phyloP scores from a whole-genome alignment of 2,329 filamentous ascomycete species.

The Xylariaceae sp. region DNA sequence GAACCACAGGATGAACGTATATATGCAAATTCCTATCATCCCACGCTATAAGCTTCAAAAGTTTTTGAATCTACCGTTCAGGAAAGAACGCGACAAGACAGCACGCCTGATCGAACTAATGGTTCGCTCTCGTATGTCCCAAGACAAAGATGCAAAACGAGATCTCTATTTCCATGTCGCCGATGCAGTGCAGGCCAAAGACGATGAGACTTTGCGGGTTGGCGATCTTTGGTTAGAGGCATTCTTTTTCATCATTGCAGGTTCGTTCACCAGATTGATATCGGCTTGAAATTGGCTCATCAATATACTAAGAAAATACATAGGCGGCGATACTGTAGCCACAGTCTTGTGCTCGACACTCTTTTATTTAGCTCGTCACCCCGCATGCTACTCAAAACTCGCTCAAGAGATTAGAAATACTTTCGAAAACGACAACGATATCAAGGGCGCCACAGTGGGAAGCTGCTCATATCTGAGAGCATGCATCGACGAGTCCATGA shows the following conservation, averaged over 20 bases:
- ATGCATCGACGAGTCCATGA: not conserved
- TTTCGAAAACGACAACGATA: not conserved
- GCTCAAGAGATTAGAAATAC: not conserved
- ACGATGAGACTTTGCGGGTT: not conserved
- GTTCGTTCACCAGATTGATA: not conserved
- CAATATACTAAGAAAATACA: not conserved
- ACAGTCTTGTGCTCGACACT: not conserved
- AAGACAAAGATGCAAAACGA: not conserved
- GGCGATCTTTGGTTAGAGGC: not conserved
- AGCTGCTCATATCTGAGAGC: not conserved
- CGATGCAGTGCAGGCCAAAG: not conserved
- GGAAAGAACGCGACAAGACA: not conserved
- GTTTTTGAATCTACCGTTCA: not conserved
- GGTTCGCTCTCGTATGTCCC: not conserved
- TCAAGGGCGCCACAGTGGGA: not conserved
- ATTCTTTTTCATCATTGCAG: not conserved
- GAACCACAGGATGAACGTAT: not conserved
- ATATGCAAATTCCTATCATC: not conserved
- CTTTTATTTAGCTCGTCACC: not conserved
- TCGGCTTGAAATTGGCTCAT: not conserved
- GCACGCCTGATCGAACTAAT: not conserved
- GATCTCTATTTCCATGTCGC: not conserved
- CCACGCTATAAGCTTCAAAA: not conserved
- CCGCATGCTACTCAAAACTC: not conserved
- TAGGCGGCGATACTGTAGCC: not conserved